phyloP scores from a whole-genome alignment of 371 early-diverging fungal species.

The Mucor indicus region DNA sequence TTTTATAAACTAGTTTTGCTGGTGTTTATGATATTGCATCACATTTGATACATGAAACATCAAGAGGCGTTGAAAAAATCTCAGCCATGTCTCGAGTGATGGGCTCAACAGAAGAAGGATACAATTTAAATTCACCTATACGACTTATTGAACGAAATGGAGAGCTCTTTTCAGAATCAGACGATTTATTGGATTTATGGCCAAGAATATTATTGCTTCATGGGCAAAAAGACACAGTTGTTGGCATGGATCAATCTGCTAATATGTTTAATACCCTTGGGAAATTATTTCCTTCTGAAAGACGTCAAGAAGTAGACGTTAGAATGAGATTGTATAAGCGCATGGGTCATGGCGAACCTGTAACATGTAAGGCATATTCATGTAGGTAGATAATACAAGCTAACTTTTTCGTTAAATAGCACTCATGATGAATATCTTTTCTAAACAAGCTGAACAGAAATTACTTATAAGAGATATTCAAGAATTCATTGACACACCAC shows the following conservation, averaged over 20 bases:
- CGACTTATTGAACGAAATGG: slow-evolving; percentile 23
- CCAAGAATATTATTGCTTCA: slow-evolving; percentile 46
- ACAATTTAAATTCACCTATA: slow-evolving; percentile 36
- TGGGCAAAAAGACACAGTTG: slow-evolving; percentile 43
- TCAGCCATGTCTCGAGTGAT: slow-evolving; percentile 73
- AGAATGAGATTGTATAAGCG: slow-evolving; percentile 42
- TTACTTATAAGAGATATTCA: slow-evolving; percentile 37
- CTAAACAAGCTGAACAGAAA: slow-evolving; percentile 21
- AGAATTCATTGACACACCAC: slow-evolving; percentile 45
- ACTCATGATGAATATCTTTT: slow-evolving; percentile 34
- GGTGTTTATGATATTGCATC: slow-evolving; percentile 68
- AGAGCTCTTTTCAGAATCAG: slow-evolving; percentile 27
- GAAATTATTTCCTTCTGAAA: slow-evolving; percentile 29
- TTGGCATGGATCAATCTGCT: slow-evolving; percentile 37
- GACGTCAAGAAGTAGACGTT: slow-evolving; percentile 40
- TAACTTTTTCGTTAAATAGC: slow-evolving; percentile 9
- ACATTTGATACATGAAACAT: slow-evolving; percentile 62
- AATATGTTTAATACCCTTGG: slow-evolving; percentile 42
- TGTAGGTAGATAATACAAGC: background rate
- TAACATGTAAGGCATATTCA: slow-evolving; percentile 26
- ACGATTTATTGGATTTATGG: slow-evolving; percentile 26
- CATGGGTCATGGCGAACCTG: slow-evolving; percentile 42
- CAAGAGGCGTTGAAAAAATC: slow-evolving; percentile 68
- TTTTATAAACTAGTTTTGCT: slow-evolving; percentile 16
- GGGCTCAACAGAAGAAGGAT: slow-evolving; percentile 41